Percentiles rank a stretch among this genome's conserved stretches.
Conservation (phyloP, 768 basidiomycete genomes). For the Tylopilus cervinicoccineus region DNA sequence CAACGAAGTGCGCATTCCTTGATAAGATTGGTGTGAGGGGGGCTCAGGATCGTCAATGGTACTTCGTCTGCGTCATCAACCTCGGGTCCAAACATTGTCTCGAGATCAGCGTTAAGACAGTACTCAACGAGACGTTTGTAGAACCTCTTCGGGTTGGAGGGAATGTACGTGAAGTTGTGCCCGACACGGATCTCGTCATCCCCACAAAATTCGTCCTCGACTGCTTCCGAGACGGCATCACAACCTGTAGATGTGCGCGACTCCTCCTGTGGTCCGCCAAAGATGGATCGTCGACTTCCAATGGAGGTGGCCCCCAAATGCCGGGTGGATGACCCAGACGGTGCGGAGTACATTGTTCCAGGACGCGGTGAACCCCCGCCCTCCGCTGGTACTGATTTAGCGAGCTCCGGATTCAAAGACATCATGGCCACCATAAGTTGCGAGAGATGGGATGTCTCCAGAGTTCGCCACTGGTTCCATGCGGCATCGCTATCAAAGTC, state of each 20-base stretch:
- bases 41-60: slow-evolving; percentile 83
- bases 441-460: slow-evolving; percentile 80
- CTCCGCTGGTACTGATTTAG: slow-evolving; percentile 69
- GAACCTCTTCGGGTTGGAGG: slow-evolving; percentile 79
- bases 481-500: slow-evolving; percentile 84
- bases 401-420: slow-evolving; percentile 80
- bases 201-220: slow-evolving; percentile 41
- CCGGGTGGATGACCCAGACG: slow-evolving; percentile 39
- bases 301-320: slow-evolving; percentile 57
- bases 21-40: slow-evolving; percentile 74
- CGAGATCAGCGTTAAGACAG: slow-evolving; percentile 81
- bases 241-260: background rate
- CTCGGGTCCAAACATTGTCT: slow-evolving; percentile 83
- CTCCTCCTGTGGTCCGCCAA: slow-evolving; percentile 26
- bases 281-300: slow-evolving; percentile 64
- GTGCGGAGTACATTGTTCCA: slow-evolving; percentile 51
- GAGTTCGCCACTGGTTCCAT: slow-evolving; percentile 78
- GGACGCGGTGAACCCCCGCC: slow-evolving; percentile 38
- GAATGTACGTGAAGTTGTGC: slow-evolving; percentile 85
- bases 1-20: slow-evolving; percentile 87
- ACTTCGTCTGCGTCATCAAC: slow-evolving; percentile 97
- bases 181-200: slow-evolving; percentile 73
- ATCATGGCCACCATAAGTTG: slow-evolving; percentile 88
- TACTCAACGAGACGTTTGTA: slow-evolving; percentile 82
- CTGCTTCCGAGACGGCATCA: slow-evolving; percentile 32